Conservation (phyloP, 2,329 filamentous ascomycete species). For the Didymella pomorum region DNA sequence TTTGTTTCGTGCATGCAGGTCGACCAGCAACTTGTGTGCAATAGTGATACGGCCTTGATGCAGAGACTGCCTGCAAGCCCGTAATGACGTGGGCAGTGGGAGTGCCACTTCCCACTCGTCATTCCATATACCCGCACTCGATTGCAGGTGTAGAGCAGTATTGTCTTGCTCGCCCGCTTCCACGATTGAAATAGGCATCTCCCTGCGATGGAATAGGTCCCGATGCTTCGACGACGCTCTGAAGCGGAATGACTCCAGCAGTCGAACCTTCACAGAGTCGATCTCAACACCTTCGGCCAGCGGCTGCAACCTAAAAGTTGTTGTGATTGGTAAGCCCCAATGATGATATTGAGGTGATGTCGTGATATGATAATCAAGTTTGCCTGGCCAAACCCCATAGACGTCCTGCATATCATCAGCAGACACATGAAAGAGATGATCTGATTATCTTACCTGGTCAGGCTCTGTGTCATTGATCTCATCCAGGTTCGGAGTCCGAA, state of each 20-base stretch:
- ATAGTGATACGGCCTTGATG: not conserved
- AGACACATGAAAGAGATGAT: not conserved
- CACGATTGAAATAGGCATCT: not conserved
- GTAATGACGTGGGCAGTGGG: not conserved
- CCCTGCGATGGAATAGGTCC: not conserved
- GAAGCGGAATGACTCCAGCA: not conserved
- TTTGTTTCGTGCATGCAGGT: not conserved
- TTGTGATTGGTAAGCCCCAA: not conserved
- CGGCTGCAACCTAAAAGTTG: not conserved
- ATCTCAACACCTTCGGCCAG: not conserved
- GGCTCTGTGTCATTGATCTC: not conserved
- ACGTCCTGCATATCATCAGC: not conserved
- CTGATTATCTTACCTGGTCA: not conserved
- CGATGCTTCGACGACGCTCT: not conserved
- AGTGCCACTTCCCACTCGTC: not conserved
- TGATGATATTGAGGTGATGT: not conserved
- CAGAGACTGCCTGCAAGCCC: not conserved
- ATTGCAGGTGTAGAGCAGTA: not conserved
- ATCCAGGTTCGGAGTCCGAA: not conserved
- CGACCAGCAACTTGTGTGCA: not conserved
- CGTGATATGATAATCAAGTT: not conserved
- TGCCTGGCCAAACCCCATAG: not conserved
- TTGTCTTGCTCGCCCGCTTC: not conserved
- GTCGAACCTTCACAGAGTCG: not conserved
- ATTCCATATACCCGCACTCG: not conserved